phyloP scores from a whole-genome alignment of 768 basidiomycete genomes.

The Guyanaporus albipodus region DNA sequence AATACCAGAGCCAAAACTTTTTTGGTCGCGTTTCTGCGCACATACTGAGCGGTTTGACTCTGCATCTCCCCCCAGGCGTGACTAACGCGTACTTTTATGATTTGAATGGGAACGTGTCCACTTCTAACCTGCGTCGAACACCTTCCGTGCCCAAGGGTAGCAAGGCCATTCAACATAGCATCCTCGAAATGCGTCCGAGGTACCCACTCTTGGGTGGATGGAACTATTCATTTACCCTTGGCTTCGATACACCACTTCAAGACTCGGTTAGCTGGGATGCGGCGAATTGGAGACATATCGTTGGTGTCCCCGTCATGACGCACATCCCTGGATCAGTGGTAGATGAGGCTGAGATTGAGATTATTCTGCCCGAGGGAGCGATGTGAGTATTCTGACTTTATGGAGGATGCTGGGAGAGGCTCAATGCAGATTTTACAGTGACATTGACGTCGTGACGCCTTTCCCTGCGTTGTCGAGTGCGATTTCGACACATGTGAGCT shows the following conservation, averaged over 20 bases:
- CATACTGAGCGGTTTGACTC: constrained; percentile 64
- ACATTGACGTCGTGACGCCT: constrained; percentile 71
- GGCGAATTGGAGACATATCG: constrained; percentile 59
- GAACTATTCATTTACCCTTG: constrained; percentile 95
- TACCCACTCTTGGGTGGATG: constrained; percentile 95
- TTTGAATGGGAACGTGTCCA: constrained; percentile 93
- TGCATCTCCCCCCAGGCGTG: constrained; percentile 81
- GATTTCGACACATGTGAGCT: constrained; percentile 72
- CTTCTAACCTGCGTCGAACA: constrained; percentile 73
- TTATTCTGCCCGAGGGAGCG: constrained; percentile 94
- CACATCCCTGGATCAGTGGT: constrained; percentile 76
- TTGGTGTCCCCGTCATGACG: constrained; percentile 85
- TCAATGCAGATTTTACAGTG: constrained; percentile 42
- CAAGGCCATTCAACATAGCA: constrained; percentile 51
- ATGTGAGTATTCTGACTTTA: constrained; percentile 52
- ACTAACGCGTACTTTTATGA: constrained; percentile 88
- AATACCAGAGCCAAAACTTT: constrained; percentile 74
- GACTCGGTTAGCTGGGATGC: constrained; percentile 66
- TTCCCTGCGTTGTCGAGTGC: constrained; percentile 66
- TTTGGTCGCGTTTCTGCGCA: constrained; percentile 65
- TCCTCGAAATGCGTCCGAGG: constrained; percentile 81
- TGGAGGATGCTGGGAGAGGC: not conserved
- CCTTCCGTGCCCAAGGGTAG: constrained; percentile 60
- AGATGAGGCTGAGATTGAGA: constrained; percentile 69
- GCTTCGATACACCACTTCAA: constrained; percentile 86